Base-by-base conservation (phyloP, 371 early-diverging fungal species). In the Globomyces sp. region DNA sequence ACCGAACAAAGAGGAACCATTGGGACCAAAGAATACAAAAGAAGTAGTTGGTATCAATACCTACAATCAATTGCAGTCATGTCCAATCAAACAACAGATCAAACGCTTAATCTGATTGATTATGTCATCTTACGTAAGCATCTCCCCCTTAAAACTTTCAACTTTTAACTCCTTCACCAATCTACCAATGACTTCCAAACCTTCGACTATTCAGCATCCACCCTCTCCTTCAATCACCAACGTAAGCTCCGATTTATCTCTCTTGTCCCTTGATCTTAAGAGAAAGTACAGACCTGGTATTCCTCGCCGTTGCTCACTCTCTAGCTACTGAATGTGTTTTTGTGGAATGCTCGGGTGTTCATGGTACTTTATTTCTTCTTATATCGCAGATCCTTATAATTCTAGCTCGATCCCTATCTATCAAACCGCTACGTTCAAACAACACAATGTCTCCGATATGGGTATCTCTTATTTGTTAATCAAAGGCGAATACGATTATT, bases 351-450 rank as follows among this genome's bases (percentile, higher is more conserved):
- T 39, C 55, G 9, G 55, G 55, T 3, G 55, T 55, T 55, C 55
- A 55, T 89, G 94, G 4, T 94, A 93, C 47, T 87, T 83, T 42
- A 86, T 94, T 47, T 57, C 61, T 42, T 64, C 67, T 57, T 68
- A 62, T 50, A 62, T 75, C 11, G 46, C 66, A 24, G 96, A 96
- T 80, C 89, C 86, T 57, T 95, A 97, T 82, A 87, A 92, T 74
- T 89, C 96, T 24, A 83, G 93, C 41, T 92, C 93, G 4, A 89
- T 93, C 39, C 98, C 98, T 42, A 93, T 97, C 68, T 96, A 96
- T 82, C 95, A 95, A 73, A 91, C 95, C 0, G 98, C 98, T 9
- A 97, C 98, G 0, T 97, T 97, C 79, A 95, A 93, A 78, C 96
- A 95, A 77, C 24, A 45, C 24, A 66, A 66, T 1, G 90, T 91